Evolutionary conservation across 371 early-diverging fungal genomes (phyloP).

Genomic region (Dinochytrium kinnereticum): DNA sequence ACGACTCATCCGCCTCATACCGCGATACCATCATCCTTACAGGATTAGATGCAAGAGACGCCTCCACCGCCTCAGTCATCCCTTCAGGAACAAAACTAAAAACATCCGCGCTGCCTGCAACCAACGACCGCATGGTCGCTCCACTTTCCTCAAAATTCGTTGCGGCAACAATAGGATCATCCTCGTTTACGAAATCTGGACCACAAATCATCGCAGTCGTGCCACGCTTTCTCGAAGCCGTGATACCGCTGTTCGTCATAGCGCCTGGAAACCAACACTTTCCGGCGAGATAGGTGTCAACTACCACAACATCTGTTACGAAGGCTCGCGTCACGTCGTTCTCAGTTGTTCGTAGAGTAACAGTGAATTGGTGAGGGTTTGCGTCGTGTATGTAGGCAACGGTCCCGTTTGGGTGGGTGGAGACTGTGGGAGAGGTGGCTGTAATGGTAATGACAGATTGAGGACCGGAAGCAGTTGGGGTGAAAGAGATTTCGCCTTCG

Average conservation of each 20-base stretch:
- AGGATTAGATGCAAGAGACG: not conserved
- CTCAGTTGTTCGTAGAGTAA: not conserved
- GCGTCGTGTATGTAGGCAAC: not conserved
- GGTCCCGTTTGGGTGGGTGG: not conserved
- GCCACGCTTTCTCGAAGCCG: not conserved
- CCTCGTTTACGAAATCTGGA: slow-evolving; percentile 4
- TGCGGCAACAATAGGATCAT: not conserved
- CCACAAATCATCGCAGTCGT: slow-evolving; percentile 1
- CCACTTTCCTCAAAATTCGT: not conserved
- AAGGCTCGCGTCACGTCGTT: not conserved
- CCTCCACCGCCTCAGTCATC: not conserved
- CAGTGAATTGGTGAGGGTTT: not conserved
- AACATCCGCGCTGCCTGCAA: not conserved
- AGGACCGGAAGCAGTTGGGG: not conserved
- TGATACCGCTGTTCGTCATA: slow-evolving; percentile 8
- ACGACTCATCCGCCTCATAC: not conserved
- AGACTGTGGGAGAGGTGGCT: not conserved
- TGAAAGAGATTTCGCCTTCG: slow-evolving; percentile 2
- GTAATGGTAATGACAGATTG: not conserved
- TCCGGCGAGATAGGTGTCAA: slow-evolving; percentile 15
- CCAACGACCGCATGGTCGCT: not conserved
- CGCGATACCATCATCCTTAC: not conserved
- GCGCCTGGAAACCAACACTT: slow-evolving; percentile 8
- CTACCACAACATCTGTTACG: not conserved
- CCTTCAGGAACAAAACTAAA: not conserved